Percentiles rank a stretch among this genome's conserved stretches.
Evolutionary conservation across 768 basidiomycete species (phyloP).

Genomic region (Rubroboletus pulcherrimus): DNA sequence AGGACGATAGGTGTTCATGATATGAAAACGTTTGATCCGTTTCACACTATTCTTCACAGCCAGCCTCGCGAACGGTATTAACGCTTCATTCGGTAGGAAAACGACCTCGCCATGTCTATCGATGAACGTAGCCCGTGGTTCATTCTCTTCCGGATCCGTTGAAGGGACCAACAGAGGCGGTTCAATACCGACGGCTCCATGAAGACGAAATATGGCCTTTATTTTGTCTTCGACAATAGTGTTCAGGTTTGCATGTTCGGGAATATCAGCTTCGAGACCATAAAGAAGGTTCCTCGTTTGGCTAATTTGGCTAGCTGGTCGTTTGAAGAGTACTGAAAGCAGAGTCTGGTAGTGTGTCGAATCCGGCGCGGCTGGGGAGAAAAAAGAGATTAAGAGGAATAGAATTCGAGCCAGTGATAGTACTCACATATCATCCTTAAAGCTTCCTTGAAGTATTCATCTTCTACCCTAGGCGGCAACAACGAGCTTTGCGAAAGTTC

Average conservation of each 20-base stretch:
- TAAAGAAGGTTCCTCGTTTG: slow-evolving; percentile 69
- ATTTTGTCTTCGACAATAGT: slow-evolving; percentile 76
- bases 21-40: slow-evolving; percentile 81
- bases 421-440: slow-evolving; percentile 67
- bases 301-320: slow-evolving; percentile 59
- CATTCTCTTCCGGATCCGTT: slow-evolving; percentile 57
- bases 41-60: slow-evolving; percentile 64
- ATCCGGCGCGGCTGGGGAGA: slow-evolving; percentile 61
- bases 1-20: slow-evolving; percentile 67
- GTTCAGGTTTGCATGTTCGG: slow-evolving; percentile 68
- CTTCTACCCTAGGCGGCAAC: slow-evolving; percentile 73
- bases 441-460: slow-evolving; percentile 83
- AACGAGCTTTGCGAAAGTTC: slow-evolving; percentile 78
- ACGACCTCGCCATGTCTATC: slow-evolving; percentile 80
- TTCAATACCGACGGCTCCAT: slow-evolving; percentile 86
- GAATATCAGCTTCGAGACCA: slow-evolving; percentile 62
- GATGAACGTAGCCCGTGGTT: slow-evolving; percentile 66
- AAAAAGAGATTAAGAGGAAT: neutral
- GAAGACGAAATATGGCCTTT: slow-evolving; percentile 74
- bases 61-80: slow-evolving; percentile 76
- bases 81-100: slow-evolving; percentile 63
- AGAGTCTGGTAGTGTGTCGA: slow-evolving; percentile 80
- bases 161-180: slow-evolving; percentile 81
- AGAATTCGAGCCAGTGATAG: neutral
- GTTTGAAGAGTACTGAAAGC: slow-evolving; percentile 73